phyloP scores from a whole-genome alignment of 345 rosid species.

The Eucalyptus tenuipes region DNA sequence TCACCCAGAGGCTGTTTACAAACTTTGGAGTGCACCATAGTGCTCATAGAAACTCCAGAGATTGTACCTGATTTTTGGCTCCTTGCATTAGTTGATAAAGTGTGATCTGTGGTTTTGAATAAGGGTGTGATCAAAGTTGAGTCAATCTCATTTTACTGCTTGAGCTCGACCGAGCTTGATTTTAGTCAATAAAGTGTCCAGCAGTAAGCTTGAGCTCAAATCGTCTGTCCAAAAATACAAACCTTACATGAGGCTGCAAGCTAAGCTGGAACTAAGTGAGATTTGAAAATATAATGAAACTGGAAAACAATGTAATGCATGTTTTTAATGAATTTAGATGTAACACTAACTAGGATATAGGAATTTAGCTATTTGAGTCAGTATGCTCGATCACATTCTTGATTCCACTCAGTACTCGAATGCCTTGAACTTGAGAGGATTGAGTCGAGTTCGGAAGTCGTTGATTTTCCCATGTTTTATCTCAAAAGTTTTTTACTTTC shows the following conservation, averaged over 20 bases:
- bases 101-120: neutral
- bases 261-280: neutral
- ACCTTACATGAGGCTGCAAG: neutral
- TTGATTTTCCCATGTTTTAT: neutral
- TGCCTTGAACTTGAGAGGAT: neutral
- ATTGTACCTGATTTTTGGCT: neutral
- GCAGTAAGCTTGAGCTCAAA: neutral
- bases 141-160: neutral
- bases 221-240: neutral
- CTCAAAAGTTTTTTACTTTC: neutral
- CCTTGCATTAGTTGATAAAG: neutral
- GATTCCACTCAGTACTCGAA: neutral
- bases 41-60: neutral
- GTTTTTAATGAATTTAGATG: neutral
- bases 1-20: neutral
- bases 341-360: neutral
- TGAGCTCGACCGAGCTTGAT: neutral
- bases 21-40: neutral
- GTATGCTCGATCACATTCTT: neutral
- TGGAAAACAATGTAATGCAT: neutral
- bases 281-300: neutral
- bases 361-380: neutral
- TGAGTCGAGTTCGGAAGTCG: neutral
- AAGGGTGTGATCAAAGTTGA: neutral
- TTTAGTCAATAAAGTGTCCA: neutral